These are phyloP conservation scores for Hondaea fermentalgiana DNA, from an alignment of 108 stramenopile species.

Conservation along the genomic window DNA sequence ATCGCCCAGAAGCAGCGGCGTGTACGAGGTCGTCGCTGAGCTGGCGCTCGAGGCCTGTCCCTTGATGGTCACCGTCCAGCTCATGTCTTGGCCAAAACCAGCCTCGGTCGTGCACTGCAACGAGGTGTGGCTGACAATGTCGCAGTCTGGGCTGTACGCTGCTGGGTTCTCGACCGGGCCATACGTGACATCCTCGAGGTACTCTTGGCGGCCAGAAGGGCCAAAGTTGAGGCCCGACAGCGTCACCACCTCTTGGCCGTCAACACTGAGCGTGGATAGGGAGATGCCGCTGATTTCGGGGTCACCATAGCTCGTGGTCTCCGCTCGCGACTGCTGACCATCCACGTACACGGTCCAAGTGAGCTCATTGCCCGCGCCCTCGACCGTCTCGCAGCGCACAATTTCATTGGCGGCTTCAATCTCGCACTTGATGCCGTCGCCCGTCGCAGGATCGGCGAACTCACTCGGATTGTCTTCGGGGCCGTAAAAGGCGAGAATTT, in stretches of 20 bases:
- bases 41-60: not conserved
- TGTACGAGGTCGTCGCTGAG: not conserved
- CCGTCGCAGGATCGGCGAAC: not conserved
- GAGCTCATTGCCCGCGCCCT: slow-evolving; percentile 28
- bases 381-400: slow-evolving; percentile 17
- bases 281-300: not conserved
- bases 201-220: not conserved
- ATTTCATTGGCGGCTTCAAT: not conserved
- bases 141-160: slow-evolving; percentile 16
- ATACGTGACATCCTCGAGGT: slow-evolving; percentile 22
- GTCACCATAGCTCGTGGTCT: slow-evolving; percentile 16
- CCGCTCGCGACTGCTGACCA: slow-evolving; percentile 15
- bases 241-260: slow-evolving; percentile 6
- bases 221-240: slow-evolving; percentile 23
- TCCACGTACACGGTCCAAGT: slow-evolving; percentile 25
- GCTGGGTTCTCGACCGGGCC: not conserved
- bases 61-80: not conserved
- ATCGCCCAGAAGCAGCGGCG: not conserved
- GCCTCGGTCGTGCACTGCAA: not conserved
- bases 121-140: not conserved
- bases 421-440: not conserved
- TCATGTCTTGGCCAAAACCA: slow-evolving; percentile 5
- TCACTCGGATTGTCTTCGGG: not conserved
- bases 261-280: not conserved
- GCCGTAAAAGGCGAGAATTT: slow-evolving; percentile 15